phyloP scores from a whole-genome alignment of 2,329 filamentous ascomycete species.

The Paramyrothecium roridum region DNA sequence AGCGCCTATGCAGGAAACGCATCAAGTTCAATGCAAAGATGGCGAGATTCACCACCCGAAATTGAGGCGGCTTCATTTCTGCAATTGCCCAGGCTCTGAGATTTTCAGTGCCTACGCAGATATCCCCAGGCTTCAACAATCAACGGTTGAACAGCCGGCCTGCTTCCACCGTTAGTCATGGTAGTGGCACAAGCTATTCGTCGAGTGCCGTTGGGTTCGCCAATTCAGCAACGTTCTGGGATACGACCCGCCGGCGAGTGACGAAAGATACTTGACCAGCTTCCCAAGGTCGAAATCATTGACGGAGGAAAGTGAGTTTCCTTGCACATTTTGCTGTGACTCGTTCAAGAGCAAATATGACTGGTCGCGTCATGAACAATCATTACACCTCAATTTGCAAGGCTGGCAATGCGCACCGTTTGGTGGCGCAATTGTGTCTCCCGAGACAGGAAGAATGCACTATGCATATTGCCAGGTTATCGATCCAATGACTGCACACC shows the following conservation, averaged over 20 bases:
- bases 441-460: slow-evolving; percentile 14
- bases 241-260: slow-evolving; percentile 5
- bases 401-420: slow-evolving; percentile 16
- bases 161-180: not conserved
- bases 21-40: slow-evolving; percentile 14
- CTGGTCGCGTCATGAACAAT: slow-evolving; percentile 17
- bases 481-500: slow-evolving; percentile 15
- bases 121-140: not conserved
- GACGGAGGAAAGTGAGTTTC: slow-evolving; percentile 7
- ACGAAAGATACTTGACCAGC: not conserved
- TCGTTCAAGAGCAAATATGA: slow-evolving; percentile 20
- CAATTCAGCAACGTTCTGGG: not conserved
- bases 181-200: slow-evolving; percentile 3
- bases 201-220: slow-evolving; percentile 7
- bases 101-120: not conserved
- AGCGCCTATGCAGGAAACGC: not conserved
- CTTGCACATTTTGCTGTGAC: slow-evolving; percentile 18
- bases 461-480: slow-evolving; percentile 19
- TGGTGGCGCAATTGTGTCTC: slow-evolving; percentile 11
- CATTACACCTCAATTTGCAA: slow-evolving; percentile 14
- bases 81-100: slow-evolving; percentile 13
- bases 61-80: slow-evolving; percentile 15
- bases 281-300: slow-evolving; percentile 3
- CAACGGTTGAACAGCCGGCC: not conserved
- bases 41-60: slow-evolving; percentile 18